Evolutionary conservation across 2,329 filamentous ascomycete genomes (phyloP).

Genomic region (Colletotrichum plurivorum): DNA sequence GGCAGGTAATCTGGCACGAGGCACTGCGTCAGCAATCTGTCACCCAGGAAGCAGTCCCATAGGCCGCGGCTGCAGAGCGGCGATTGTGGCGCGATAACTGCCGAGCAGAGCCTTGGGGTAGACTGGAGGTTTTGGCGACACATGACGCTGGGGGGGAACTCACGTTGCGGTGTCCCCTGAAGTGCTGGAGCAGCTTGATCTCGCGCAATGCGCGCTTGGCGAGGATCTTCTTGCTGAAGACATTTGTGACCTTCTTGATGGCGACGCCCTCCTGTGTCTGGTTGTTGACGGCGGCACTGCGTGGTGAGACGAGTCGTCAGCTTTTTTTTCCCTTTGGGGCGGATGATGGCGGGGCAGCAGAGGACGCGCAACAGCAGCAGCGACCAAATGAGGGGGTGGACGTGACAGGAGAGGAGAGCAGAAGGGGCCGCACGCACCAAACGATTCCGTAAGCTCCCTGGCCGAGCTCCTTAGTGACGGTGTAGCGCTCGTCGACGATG

Average conservation of each 20-base stretch:
- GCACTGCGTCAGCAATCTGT: conserved; percentile 16
- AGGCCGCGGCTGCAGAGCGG: conserved; percentile 2
- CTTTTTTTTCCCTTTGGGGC: conserved; percentile 31
- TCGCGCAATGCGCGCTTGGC: conserved; percentile 97
- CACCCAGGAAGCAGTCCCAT: conserved; percentile 26
- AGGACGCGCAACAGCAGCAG: background rate
- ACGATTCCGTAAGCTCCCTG: conserved; percentile 99
- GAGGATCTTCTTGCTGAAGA: conserved; percentile 99
- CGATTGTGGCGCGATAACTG: conserved; percentile 12
- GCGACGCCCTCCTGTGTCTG: conserved; percentile 94
- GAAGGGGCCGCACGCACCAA: conserved; percentile 74
- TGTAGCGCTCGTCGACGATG: conserved; percentile 97
- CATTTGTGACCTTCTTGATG: conserved; percentile 99
- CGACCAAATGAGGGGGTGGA: conserved; percentile 13
- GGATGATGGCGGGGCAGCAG: conserved; percentile 41
- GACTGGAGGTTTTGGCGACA: background rate
- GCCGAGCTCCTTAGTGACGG: conserved; percentile 97
- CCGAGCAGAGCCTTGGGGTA: conserved; percentile 4
- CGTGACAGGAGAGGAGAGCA: conserved; percentile 10
- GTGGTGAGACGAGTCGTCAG: conserved; percentile 28
- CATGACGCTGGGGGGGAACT: conserved; percentile 49
- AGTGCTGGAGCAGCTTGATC: conserved; percentile 99
- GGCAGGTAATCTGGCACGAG: conserved; percentile 85
- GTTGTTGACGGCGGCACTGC: conserved; percentile 91
- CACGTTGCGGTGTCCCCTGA: conserved; percentile 90